Conservation (phyloP, 345 rosid genomes). For the Litchi chinensis region DNA sequence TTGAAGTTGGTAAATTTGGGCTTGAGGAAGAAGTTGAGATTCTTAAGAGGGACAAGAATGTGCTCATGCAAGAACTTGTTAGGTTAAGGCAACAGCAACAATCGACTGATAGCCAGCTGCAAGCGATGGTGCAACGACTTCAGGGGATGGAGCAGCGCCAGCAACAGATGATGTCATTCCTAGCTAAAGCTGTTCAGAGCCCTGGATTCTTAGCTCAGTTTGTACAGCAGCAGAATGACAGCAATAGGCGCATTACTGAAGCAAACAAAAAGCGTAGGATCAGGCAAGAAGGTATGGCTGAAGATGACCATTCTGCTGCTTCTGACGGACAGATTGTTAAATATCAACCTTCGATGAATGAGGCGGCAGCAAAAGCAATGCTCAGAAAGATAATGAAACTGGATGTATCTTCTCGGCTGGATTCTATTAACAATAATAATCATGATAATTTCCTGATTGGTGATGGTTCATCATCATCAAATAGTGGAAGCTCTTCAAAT, state of each 20-base stretch:
- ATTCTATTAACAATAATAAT: conserved; percentile 43
- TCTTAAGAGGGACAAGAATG: conserved; percentile 98
- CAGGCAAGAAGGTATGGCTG: conserved; percentile 61
- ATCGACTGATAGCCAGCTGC: conserved; percentile 84
- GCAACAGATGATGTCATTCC: conserved; percentile 96
- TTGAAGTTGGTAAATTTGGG: conserved; percentile 98
- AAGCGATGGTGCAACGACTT: conserved; percentile 84
- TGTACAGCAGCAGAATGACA: conserved; percentile 92
- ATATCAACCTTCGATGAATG: conserved; percentile 79
- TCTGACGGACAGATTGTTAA: conserved; percentile 91
- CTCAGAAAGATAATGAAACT: conserved; percentile 67
- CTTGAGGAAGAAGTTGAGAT: conserved; percentile 96
- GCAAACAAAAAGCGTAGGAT: conserved; percentile 89
- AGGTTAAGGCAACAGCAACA: conserved; percentile 96
- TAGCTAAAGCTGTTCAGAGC: conserved; percentile 94
- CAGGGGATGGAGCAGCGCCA: conserved; percentile 99
- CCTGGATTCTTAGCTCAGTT: conserved; percentile 94
- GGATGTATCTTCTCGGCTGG: conserved; percentile 51
- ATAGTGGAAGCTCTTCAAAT: conserved; percentile 47
- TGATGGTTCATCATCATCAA: conserved; percentile 46
- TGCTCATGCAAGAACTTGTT: conserved; percentile 98
- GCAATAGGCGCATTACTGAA: conserved; percentile 73
- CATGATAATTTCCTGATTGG: conserved; percentile 56
- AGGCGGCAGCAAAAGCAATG: conserved; percentile 72
- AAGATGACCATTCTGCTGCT: conserved; percentile 48